Conservation (phyloP, 768 basidiomycete species). For the Rhizopogon sp. region DNA sequence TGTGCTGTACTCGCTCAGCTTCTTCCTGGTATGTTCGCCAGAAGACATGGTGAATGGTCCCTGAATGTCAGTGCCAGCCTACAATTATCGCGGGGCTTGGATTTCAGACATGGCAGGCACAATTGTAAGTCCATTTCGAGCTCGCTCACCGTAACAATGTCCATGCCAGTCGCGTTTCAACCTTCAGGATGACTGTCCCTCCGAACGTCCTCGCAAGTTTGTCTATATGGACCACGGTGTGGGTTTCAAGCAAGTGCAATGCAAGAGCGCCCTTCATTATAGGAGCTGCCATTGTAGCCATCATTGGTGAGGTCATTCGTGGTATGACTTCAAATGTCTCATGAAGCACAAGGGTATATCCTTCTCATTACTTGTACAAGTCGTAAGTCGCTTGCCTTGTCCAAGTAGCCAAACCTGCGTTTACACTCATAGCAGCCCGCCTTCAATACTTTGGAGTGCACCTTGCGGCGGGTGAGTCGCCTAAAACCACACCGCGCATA, state of each 20-base stretch:
- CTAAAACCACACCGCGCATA: neutral
- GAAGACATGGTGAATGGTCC: neutral
- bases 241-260: constrained; percentile 43
- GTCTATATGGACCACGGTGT: constrained; percentile 46
- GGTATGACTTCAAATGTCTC: neutral
- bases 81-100: constrained; percentile 57
- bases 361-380: constrained; percentile 44
- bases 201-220: constrained; percentile 49
- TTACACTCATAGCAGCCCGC: constrained; percentile 29
- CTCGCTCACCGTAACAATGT: neutral
- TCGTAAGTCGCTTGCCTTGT: constrained; percentile 24
- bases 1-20: constrained; percentile 50
- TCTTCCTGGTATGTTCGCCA: constrained; percentile 44
- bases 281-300: constrained; percentile 40
- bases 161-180: neutral
- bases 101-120: constrained; percentile 55
- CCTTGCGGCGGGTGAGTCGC: constrained; percentile 34
- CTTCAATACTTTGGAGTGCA: constrained; percentile 55
- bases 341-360: constrained; percentile 42
- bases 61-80: constrained; percentile 31
- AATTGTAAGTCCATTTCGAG: constrained; percentile 35
- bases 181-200: constrained; percentile 49
- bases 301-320: constrained; percentile 37
- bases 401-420: neutral
- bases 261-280: constrained; percentile 51